Evolutionary conservation across 352 stramenopile species (phyloP).

Genomic region (Phytophthora pluvialis): DNA sequence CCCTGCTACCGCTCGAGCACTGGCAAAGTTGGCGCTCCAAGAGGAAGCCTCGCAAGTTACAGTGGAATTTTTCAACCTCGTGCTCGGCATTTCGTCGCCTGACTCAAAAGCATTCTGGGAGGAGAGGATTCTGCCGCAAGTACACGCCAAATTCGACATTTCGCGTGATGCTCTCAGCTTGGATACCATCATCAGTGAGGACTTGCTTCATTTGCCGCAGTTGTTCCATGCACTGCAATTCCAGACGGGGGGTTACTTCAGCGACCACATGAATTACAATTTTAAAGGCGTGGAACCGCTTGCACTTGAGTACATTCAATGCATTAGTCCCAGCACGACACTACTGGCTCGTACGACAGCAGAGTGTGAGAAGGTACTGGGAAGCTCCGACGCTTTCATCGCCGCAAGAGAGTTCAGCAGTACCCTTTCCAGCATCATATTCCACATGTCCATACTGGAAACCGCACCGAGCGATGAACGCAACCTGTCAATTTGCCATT

Average conservation of each 20-base stretch:
- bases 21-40: slow-evolving; percentile 32
- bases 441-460: slow-evolving; percentile 52
- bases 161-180: slow-evolving; percentile 19
- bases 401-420: slow-evolving; percentile 28
- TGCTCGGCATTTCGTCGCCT: slow-evolving; percentile 37
- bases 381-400: slow-evolving; percentile 27
- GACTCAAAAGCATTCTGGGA: slow-evolving; percentile 55
- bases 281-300: slow-evolving; percentile 43
- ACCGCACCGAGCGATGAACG: slow-evolving; percentile 36
- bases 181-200: slow-evolving; percentile 44
- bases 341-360: slow-evolving; percentile 33
- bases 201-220: slow-evolving; percentile 58
- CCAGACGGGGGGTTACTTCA: slow-evolving; percentile 39
- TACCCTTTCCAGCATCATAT: slow-evolving; percentile 44
- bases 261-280: slow-evolving; percentile 42
- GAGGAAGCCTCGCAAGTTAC: slow-evolving; percentile 27
- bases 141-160: slow-evolving; percentile 51
- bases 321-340: slow-evolving; percentile 25
- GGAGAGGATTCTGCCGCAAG: slow-evolving; percentile 55
- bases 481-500: slow-evolving; percentile 38
- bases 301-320: slow-evolving; percentile 26
- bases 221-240: slow-evolving; percentile 55
- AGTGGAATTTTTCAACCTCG: slow-evolving; percentile 67
- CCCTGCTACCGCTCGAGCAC: slow-evolving; percentile 7
- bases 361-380: slow-evolving; percentile 36